Evolutionary conservation across 495 filamentous ascomycete species (phyloP), one percentile per base, ranked within the genome.

Genomic region (Trypethelium eluteriae): DNA sequence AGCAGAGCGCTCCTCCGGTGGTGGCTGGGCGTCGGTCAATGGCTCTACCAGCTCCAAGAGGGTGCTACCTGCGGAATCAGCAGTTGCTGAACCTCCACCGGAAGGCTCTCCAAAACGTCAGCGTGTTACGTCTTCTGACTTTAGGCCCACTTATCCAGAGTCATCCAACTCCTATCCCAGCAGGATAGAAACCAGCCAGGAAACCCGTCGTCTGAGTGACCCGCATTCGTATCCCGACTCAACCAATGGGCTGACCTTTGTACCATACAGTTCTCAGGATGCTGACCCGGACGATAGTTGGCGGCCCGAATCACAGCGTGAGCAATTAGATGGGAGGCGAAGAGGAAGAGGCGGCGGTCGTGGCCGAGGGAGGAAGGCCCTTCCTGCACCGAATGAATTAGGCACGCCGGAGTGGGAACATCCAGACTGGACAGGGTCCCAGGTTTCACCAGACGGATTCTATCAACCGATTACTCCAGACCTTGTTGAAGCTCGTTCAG

Each of bases 101-200:
- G 39, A 44, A n/a, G 75, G 70, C 46, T 77, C 75, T 7, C 76
- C 76, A 1, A 78, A 78, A 63, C 71, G 76, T 38, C 75, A 71
- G 10, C 74, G 73, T 41, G 38, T 39, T 65, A 64, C 64, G 35
- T 62, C n/a, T 67, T 44, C 68, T 69, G 49, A 56, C 39, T 62
- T 50, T 47, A 41, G 38, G 9, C 38, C 46, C 16, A 65, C 25
- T 16, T 49, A 64, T 25, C 32, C 61, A 18, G n/a, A 64, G 11
- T 10, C 6, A 32, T 39, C 49, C 49, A 34, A 32, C 16, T 16
- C 32, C 10, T 49, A 36, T 61, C 39, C 7, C 25, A 39, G 10
- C 66, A 49, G 62, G 62, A 56, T 63, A 70, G 56, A n/a, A 39
- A 46, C 36, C 39, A 39, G n/a, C 67, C 70, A 18, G 50, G 67